Evolutionary conservation across 139 green algal genomes (phyloP), one percentile per base, ranked within the genome.

Genomic region (Pseudopediastrum boryanum): DNA sequence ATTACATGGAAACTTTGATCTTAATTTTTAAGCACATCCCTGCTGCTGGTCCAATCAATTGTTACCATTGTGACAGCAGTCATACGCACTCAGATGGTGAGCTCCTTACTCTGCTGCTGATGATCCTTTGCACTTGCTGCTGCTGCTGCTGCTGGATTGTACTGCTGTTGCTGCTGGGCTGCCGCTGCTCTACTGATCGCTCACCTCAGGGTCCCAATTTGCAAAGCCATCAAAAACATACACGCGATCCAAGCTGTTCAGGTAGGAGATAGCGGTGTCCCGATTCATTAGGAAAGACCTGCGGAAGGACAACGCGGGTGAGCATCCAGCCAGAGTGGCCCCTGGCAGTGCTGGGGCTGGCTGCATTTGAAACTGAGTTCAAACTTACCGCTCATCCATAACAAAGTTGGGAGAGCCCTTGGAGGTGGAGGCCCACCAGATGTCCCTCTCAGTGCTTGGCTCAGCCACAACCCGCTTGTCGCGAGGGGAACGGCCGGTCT

Each of bases 381-480:
- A 16, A 48, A 16, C 9, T 71, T 25, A 84, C 79, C 86, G 73
- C 59, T 93, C 91, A 68, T 96, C 92, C 91, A 96, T 96, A 67
- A 96, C 92, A 63, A 85, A 90, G 78, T 96, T 96, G 56, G 90
- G 89, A 2, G 82, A 87, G 25, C 90, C 90, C 52, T 83, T 86
- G 61, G 12, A 35, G 41, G 38, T 61, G 64, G 10, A 43, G 64
- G 76, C 76, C 76, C 76, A 82, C 94, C 94, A 98, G n/a, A 98
- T 84, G 76, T 97, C 89, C 19, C 81, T 76, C 77, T 95, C 80
- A 2, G 88, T 92, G 4, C 61, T 58, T 0, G 87, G 42, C 71
- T 98, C 93, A 6, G 88, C 85, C 70, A 99, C 93, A 9, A 99
- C 88, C 48, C 95, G 91, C 92, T 98, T 98, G 93, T 98, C 95